phyloP scores from a whole-genome alignment of 192 early-diverging fungal genomes.

The Coemansia asiatica region DNA sequence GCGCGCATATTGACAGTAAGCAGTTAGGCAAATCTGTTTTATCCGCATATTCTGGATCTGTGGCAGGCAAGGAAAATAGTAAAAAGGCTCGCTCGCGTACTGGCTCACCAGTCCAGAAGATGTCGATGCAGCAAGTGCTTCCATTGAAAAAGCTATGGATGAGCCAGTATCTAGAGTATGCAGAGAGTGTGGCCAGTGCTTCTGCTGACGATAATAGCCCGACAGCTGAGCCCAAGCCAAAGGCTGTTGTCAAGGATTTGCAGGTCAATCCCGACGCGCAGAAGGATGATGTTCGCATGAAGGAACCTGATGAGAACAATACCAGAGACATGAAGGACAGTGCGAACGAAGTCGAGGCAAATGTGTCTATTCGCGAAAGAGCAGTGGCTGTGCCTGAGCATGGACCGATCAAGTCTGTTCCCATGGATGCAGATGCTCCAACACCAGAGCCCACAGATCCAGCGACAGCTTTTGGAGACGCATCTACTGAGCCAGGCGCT shows the following conservation, averaged over 20 bases:
- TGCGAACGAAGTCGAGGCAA: not conserved
- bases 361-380: not conserved
- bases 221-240: not conserved
- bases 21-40: not conserved
- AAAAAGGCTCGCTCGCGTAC: conserved; percentile 27
- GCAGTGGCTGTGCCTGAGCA: not conserved
- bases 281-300: conserved; percentile 3
- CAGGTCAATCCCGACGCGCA: not conserved
- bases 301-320: not conserved
- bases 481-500: not conserved
- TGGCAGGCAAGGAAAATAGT: not conserved
- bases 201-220: not conserved
- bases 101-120: not conserved
- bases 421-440: conserved; percentile 43
- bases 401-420: conserved; percentile 26
- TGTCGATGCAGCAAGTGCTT: conserved; percentile 7
- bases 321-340: not conserved
- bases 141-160: conserved; percentile 56
- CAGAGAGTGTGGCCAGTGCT: not conserved
- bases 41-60: not conserved
- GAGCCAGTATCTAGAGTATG: conserved; percentile 41
- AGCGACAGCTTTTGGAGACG: not conserved
- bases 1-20: conserved; percentile 8
- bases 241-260: not conserved
- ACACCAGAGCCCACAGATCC: conserved; percentile 35